A percentile compares a stretch with the other conserved stretches of the same genome.
phyloP scores from a whole-genome alignment of 257 asterid species.

The Solanum pennellii region DNA sequence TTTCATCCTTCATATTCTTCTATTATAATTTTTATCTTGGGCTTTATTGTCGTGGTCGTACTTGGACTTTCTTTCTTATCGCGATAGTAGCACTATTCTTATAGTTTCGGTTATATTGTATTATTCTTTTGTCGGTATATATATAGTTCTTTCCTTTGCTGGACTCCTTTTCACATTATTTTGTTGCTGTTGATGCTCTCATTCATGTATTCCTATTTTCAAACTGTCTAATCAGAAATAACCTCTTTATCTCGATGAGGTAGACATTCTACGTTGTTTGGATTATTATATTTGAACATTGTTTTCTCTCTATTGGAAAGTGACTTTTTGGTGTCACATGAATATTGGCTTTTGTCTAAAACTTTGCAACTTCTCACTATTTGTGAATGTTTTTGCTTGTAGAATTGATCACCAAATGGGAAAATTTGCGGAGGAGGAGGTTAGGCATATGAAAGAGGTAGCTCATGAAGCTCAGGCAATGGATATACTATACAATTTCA shows the following conservation, averaged over 20 bases:
- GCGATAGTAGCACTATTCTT: not conserved
- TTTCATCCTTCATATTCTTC: not conserved
- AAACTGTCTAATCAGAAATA: not conserved
- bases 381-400: not conserved
- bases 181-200: not conserved
- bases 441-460: slow-evolving; percentile 30
- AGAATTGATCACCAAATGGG: slow-evolving; percentile 28
- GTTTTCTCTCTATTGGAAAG: not conserved
- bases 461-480: slow-evolving; percentile 1
- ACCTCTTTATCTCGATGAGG: not conserved
- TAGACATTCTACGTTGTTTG: not conserved
- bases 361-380: not conserved
- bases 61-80: not conserved
- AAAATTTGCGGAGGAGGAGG: slow-evolving; percentile 36
- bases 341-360: not conserved
- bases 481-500: slow-evolving; percentile 4
- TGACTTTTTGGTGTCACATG: not conserved
- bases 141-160: not conserved
- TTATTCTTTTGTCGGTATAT: too few species aligned
- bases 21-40: not conserved
- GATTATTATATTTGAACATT: not conserved
- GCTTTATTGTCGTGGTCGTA: not conserved
- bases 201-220: not conserved
- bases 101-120: not conserved
- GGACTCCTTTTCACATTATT: not conserved